These are phyloP conservation scores for Climacium dendroides DNA, from an alignment of 225 moss, liverwort and hornwort genomes.

Conservation along the genomic window DNA sequence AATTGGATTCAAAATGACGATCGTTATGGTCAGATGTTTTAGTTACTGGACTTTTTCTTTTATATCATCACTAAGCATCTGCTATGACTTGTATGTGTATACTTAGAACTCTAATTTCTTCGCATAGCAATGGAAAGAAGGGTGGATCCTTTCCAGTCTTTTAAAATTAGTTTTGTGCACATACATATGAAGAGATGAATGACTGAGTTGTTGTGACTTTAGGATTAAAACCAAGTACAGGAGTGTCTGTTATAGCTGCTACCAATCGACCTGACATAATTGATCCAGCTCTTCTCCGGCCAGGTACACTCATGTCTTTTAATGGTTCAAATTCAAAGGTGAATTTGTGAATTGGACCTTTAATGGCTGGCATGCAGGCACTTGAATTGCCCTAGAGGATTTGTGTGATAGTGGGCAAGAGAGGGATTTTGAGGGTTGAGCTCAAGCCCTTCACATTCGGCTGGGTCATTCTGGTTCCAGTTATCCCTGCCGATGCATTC, in stretches of 20 bases:
- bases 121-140: not conserved
- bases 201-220: not conserved
- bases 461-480: not conserved
- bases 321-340: not conserved
- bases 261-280: slow-evolving; percentile 93
- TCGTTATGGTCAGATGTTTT: not conserved
- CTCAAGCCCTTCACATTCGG: not conserved
- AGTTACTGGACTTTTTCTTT: not conserved
- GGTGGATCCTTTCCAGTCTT: not conserved
- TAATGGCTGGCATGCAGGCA: not conserved
- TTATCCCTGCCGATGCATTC: not conserved
- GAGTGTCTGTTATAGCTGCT: slow-evolving; percentile 91
- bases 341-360: not conserved
- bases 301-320: slow-evolving; percentile 40
- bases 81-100: not conserved
- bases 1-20: not conserved
- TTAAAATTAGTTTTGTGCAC: not conserved
- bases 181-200: not conserved
- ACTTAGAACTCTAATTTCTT: not conserved
- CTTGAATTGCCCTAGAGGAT: not conserved
- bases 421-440: not conserved
- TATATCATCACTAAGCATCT: not conserved
- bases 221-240: slow-evolving; percentile 78
- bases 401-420: not conserved
- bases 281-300: slow-evolving; percentile 82